Percentiles rank a stretch among this genome's conserved stretches.
Conservation (phyloP, 2,329 filamentous ascomycete species). For the Rosellinia necatrix region DNA sequence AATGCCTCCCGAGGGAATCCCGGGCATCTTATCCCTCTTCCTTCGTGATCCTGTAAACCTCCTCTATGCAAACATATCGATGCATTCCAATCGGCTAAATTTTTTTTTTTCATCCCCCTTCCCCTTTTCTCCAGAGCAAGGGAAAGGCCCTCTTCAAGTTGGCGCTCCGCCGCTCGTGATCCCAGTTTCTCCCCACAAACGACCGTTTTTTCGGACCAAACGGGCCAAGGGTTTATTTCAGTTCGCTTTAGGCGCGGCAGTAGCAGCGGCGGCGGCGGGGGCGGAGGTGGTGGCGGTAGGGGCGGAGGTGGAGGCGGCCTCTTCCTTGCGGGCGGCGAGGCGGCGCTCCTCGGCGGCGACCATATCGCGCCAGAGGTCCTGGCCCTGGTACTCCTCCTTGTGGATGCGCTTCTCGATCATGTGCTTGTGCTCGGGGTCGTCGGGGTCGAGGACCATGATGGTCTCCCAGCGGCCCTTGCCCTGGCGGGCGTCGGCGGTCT, state of each 20-base stretch:
- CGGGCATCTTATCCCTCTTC: neutral
- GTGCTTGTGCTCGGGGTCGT: slow-evolving; percentile 81
- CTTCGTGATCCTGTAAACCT: neutral
- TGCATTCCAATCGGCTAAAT: neutral
- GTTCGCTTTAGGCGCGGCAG: slow-evolving; percentile 25
- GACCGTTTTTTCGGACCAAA: too few species aligned
- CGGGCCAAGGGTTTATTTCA: neutral
- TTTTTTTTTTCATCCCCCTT: too few species aligned
- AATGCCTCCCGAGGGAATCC: neutral
- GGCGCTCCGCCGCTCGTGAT: neutral
- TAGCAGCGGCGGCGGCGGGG: too few species aligned
- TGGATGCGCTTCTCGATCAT: slow-evolving; percentile 86
- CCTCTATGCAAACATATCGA: neutral
- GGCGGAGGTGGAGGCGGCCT: slow-evolving; percentile 17
- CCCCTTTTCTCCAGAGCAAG: too few species aligned
- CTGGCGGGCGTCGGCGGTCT: slow-evolving; percentile 75
- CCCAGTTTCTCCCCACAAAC: too few species aligned
- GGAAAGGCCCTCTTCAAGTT: neutral
- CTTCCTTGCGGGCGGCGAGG: slow-evolving; percentile 49
- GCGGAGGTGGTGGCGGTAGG: neutral
- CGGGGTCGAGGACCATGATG: slow-evolving; percentile 76
- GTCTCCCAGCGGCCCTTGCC: slow-evolving; percentile 84
- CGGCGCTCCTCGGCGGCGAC: slow-evolving; percentile 76
- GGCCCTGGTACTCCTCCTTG: slow-evolving; percentile 83
- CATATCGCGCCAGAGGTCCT: slow-evolving; percentile 96